A percentile compares a stretch with the other conserved stretches of the same genome.
These are phyloP conservation scores for Apiospora marii DNA, from an alignment of 2,329 filamentous ascomycete genomes.

Conservation along the genomic window DNA sequence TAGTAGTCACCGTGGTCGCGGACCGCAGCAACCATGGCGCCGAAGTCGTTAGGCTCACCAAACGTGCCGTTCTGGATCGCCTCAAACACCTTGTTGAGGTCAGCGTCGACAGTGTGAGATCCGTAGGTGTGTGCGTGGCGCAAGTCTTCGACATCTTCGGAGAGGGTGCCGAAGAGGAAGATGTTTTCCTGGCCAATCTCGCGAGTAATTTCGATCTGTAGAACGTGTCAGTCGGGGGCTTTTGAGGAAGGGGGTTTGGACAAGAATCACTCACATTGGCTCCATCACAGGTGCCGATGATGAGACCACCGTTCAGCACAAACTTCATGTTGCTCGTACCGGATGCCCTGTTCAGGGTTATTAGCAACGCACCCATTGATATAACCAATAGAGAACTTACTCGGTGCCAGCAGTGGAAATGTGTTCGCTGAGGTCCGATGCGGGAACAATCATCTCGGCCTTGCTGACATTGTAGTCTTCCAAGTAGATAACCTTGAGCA, in stretches of 20 bases:
- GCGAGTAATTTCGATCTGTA: constrained; percentile 90
- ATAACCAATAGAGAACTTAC: constrained; percentile 49
- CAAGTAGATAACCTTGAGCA: constrained; percentile 96
- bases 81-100: constrained; percentile 82
- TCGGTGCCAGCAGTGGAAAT: constrained; percentile 98
- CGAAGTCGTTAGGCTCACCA: constrained; percentile 79
- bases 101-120: constrained; percentile 77
- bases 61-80: constrained; percentile 83
- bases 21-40: constrained; percentile 84
- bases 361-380: constrained; percentile 30
- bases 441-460: constrained; percentile 94
- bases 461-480: constrained; percentile 99
- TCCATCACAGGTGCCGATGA: constrained; percentile 97
- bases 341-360: constrained; percentile 56
- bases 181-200: constrained; percentile 98
- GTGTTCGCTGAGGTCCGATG: constrained; percentile 96
- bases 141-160: constrained; percentile 96
- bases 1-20: constrained; percentile 97
- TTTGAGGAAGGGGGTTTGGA: background rate
- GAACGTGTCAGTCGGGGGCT: constrained; percentile 15
- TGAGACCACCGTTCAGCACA: constrained; percentile 93
- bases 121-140: constrained; percentile 90
- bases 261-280: constrained; percentile 76
- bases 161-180: constrained; percentile 95
- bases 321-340: constrained; percentile 99